A percentile compares a stretch with the other conserved stretches of the same genome.
These are phyloP conservation scores for Aspergillus egyptiacus DNA, from an alignment of 495 filamentous ascomycete genomes.

Conservation along the genomic window DNA sequence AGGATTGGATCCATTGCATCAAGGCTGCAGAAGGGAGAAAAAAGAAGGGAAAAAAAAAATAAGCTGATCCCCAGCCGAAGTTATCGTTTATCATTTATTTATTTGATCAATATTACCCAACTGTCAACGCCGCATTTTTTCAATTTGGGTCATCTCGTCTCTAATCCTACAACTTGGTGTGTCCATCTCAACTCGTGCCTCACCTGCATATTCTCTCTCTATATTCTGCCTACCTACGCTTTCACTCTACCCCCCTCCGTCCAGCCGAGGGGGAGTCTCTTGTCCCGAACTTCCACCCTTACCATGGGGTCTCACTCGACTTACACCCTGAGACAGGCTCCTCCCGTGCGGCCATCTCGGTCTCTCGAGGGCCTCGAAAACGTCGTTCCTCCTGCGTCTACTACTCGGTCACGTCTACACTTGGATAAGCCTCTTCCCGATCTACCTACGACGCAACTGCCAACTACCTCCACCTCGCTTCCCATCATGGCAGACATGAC, in stretches of 20 bases:
- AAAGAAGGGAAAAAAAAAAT: no score
- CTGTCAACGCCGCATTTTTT: no score
- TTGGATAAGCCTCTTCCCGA: conserved; percentile 38
- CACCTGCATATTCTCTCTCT: no score
- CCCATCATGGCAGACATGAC: conserved; percentile 25
- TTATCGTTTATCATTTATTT: no score
- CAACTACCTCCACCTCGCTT: conserved; percentile 5
- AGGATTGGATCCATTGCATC: no score
- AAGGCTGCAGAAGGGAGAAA: no score
- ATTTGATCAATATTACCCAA: no score
- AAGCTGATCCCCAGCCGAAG: no score
- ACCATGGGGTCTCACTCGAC: conserved; percentile 25
- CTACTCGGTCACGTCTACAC: conserved; percentile 25
- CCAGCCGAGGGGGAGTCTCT: neutral
- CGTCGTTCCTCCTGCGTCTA: conserved; percentile 31
- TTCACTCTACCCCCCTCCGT: neutral
- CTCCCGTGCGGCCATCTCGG: conserved; percentile 34
- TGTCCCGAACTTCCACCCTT: neutral
- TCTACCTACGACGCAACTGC: conserved; percentile 27
- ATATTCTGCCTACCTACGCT: neutral
- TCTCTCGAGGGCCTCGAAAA: conserved; percentile 42
- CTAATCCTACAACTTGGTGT: no score
- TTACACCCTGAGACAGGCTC: conserved; percentile 24
- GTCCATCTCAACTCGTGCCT: no score
- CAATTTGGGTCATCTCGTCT: no score